Percentiles rank a stretch among this genome's conserved stretches.
phyloP scores from a whole-genome alignment of 1,284 basidiomycete species.

The Peniophora sp. region DNA sequence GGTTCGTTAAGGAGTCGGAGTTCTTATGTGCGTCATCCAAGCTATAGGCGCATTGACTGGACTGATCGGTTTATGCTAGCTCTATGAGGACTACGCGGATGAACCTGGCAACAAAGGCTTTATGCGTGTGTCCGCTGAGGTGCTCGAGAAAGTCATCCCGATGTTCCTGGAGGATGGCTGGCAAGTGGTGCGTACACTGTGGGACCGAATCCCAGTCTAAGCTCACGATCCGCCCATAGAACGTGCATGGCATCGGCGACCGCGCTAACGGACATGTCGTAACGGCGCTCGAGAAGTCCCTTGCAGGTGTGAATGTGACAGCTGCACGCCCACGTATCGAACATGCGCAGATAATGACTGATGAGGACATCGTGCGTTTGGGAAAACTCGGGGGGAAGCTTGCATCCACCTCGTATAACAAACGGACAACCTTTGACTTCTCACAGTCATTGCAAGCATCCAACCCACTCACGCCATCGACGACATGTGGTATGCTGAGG shows the following conservation, averaged over 20 bases:
- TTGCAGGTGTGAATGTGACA: slow-evolving; percentile 49
- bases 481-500: slow-evolving; percentile 88
- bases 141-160: slow-evolving; percentile 57
- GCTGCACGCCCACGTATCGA: slow-evolving; percentile 77
- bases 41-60: slow-evolving; percentile 85
- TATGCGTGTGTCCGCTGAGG: slow-evolving; percentile 62
- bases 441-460: slow-evolving; percentile 64
- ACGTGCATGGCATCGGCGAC: slow-evolving; percentile 89
- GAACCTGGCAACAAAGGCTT: slow-evolving; percentile 71
- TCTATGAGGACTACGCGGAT: slow-evolving; percentile 77
- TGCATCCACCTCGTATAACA: slow-evolving; percentile 4
- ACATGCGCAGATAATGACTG: slow-evolving; percentile 81
- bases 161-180: slow-evolving; percentile 70
- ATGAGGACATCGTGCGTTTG: slow-evolving; percentile 65
- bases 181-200: slow-evolving; percentile 58
- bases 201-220: slow-evolving; percentile 3
- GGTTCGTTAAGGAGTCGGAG: slow-evolving; percentile 34
- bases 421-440: neutral
- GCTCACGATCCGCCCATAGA: slow-evolving; percentile 32
- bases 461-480: slow-evolving; percentile 86
- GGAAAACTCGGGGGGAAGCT: slow-evolving; percentile 66
- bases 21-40: slow-evolving; percentile 6
- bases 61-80: slow-evolving; percentile 32
- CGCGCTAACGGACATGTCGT: slow-evolving; percentile 81
- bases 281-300: slow-evolving; percentile 69